Conservation (phyloP, 345 rosid genomes). For the Punica granatum region DNA sequence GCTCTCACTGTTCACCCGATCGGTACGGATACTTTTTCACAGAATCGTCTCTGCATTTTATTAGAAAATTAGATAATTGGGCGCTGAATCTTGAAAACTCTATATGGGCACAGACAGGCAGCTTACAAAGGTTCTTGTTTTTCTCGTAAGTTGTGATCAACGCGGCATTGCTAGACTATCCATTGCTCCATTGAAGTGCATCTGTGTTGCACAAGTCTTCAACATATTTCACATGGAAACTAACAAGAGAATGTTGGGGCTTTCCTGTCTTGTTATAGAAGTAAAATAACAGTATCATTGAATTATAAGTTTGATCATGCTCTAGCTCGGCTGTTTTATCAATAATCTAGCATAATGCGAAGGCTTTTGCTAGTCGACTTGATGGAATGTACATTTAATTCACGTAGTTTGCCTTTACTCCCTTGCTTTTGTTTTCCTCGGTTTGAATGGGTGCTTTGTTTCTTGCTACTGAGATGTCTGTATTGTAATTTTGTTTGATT, state of each 20-base stretch:
- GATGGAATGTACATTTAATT: not conserved
- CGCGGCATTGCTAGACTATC: not conserved
- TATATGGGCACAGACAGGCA: not conserved
- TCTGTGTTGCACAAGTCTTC: not conserved
- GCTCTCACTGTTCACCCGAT: slow-evolving; percentile 87
- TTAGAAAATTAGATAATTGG: not conserved
- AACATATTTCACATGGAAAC: not conserved
- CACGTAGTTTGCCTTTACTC: not conserved
- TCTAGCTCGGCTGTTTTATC: not conserved
- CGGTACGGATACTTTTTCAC: slow-evolving; percentile 26
- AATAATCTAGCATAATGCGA: not conserved
- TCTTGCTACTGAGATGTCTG: not conserved
- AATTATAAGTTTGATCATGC: not conserved
- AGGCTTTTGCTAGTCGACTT: not conserved
- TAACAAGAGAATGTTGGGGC: not conserved
- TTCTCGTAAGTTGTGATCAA: not conserved
- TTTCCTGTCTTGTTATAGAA: not conserved
- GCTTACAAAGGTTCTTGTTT: not conserved
- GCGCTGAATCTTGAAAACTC: not conserved
- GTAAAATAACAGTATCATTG: not conserved
- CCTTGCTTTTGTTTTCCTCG: not conserved
- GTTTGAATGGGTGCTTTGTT: too few species aligned
- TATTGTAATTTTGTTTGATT: not conserved
- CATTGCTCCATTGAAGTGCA: not conserved
- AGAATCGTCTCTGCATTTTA: not conserved